Percentiles rank a stretch among this genome's conserved stretches.
These are phyloP conservation scores for Hippophae rhamnoides DNA, from an alignment of 306 rosid species.

Conservation along the genomic window DNA sequence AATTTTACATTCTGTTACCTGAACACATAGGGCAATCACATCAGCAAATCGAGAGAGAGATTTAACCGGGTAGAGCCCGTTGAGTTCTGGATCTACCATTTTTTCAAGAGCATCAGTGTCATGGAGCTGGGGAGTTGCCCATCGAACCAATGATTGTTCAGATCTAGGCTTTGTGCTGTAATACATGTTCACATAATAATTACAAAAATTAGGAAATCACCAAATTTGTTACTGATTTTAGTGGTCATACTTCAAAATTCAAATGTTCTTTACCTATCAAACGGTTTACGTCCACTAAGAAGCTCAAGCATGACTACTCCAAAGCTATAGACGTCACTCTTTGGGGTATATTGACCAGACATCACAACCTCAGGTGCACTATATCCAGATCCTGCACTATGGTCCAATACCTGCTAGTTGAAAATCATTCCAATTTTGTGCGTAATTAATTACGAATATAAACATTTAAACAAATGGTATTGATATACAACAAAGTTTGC, in stretches of 20 bases:
- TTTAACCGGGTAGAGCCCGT: conserved; percentile 90
- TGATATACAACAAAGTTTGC: too few relatives aligned
- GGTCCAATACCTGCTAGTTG: conserved; percentile 49
- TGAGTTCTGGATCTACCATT: conserved; percentile 93
- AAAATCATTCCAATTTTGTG: conserved; percentile 18
- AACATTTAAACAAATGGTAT: not conserved
- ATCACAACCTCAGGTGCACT: conserved; percentile 78
- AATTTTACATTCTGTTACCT: conserved; percentile 42
- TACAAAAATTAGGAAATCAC: conserved; percentile 1
- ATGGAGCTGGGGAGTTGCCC: conserved; percentile 99
- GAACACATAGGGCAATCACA: conserved; percentile 90
- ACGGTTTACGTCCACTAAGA: conserved; percentile 83
- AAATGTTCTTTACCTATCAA: conserved; percentile 57
- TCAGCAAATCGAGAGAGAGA: conserved; percentile 96
- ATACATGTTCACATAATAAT: conserved; percentile 14
- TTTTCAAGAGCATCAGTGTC: conserved; percentile 90
- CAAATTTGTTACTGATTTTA: conserved; percentile 2
- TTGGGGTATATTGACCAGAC: conserved; percentile 66
- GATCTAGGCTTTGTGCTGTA: conserved; percentile 72
- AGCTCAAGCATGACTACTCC: conserved; percentile 98
- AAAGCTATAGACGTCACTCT: conserved; percentile 87
- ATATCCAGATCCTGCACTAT: conserved; percentile 61
- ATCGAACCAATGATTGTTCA: conserved; percentile 89
- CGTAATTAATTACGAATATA: not conserved
- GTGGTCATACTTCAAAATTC: not conserved